Percentiles rank a stretch among this genome's conserved stretches.
Conservation (phyloP, 1,284 basidiomycete genomes). For the Pterulicium gracile region DNA sequence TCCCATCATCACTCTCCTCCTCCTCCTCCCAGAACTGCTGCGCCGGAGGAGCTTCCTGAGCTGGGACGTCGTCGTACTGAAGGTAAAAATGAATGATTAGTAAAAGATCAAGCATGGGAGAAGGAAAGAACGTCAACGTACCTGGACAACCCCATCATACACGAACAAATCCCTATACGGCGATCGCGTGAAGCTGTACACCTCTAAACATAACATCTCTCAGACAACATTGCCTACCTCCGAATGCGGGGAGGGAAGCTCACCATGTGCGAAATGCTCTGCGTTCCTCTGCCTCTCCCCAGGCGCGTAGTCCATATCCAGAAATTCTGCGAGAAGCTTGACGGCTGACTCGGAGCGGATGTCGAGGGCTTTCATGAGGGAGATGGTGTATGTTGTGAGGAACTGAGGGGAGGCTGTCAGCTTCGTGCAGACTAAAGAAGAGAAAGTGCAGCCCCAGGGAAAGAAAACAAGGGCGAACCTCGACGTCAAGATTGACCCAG, state of each 20-base stretch:
- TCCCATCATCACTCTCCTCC: too few relatives aligned
- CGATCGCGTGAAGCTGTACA: conserved; percentile 78
- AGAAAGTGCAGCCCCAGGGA: background rate
- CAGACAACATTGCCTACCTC: conserved; percentile 5
- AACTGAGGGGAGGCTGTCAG: conserved; percentile 31
- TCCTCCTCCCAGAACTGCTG: too few relatives aligned
- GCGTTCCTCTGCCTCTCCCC: conserved; percentile 55
- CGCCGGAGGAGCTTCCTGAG: too few relatives aligned
- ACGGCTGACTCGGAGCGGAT: conserved; percentile 80
- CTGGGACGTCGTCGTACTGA: too few relatives aligned
- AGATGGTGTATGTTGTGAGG: conserved; percentile 70
- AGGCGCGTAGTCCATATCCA: conserved; percentile 63
- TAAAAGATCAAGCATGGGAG: too few relatives aligned
- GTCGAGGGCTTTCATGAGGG: conserved; percentile 80
- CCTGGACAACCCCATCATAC: conserved; percentile 79
- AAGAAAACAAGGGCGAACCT: conserved; percentile 34
- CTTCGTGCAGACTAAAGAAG: conserved; percentile 8
- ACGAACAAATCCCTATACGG: conserved; percentile 72
- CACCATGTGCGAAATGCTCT: conserved; percentile 86
- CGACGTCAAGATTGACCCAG: conserved; percentile 76
- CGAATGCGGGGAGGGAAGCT: conserved; percentile 9
- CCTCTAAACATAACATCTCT: conserved; percentile 36
- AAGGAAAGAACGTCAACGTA: conserved; percentile 21
- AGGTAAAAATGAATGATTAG: too few relatives aligned
- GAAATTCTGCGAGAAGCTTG: conserved; percentile 71